phyloP scores from a whole-genome alignment of 225 moss, liverwort and hornwort species.

The Sphagnum tenellum region DNA sequence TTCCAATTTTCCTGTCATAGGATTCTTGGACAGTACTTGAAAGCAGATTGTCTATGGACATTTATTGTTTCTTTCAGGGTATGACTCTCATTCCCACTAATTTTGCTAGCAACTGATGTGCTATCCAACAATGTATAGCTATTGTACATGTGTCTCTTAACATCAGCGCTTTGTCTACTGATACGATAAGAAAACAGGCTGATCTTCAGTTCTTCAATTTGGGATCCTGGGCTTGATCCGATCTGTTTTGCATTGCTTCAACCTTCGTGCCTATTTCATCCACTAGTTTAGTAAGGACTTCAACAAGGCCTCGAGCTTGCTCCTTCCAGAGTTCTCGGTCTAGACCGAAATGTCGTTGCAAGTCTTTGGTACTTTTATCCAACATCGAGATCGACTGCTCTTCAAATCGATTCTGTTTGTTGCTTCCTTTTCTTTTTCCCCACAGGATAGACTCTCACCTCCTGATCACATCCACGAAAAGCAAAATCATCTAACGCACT shows the following conservation, averaged over 20 bases:
- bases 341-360: slow-evolving; percentile 43
- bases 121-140: no score
- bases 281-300: slow-evolving; percentile 33
- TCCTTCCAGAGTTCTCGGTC: slow-evolving; percentile 51
- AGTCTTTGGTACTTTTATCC: slow-evolving; percentile 32
- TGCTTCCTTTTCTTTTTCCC: slow-evolving; percentile 45
- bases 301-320: slow-evolving; percentile 45
- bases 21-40: no score
- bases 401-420: slow-evolving; percentile 31
- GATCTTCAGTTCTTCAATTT: not conserved
- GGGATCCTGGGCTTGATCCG: slow-evolving; percentile 9
- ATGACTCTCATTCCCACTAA: no score
- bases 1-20: no score
- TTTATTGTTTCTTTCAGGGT: no score
- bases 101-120: no score
- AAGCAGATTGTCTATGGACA: no score
- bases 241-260: slow-evolving; percentile 44
- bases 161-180: no score
- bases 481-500: no score
- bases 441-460: slow-evolving; percentile 19
- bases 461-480: slow-evolving; percentile 17
- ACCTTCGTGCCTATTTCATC: slow-evolving; percentile 37
- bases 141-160: no score
- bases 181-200: not conserved
- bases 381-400: slow-evolving; percentile 36